These are phyloP conservation scores for Geum urbanum DNA, from an alignment of 306 rosid genomes.

Conservation along the genomic window DNA sequence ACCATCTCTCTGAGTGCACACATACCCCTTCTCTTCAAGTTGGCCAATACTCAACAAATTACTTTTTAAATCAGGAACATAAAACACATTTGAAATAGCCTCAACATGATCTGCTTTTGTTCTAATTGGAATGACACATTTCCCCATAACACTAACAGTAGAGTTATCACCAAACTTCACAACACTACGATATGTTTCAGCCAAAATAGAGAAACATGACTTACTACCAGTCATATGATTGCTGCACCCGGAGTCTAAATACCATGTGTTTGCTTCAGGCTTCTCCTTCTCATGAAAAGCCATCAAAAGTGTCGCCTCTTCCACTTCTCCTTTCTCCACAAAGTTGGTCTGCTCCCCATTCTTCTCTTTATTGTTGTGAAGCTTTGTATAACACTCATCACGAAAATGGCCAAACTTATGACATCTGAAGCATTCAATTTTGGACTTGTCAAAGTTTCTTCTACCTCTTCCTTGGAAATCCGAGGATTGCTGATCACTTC, in stretches of 20 bases:
- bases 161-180: not conserved
- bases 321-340: not conserved
- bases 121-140: not conserved
- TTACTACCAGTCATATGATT: not conserved
- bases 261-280: not conserved
- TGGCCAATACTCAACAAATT: no score
- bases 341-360: not conserved
- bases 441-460: not conserved
- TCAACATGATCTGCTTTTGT: not conserved
- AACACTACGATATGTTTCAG: not conserved
- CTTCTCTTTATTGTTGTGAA: not conserved
- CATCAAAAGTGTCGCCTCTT: constrained; percentile 2
- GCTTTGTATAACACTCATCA: no score
- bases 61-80: no score
- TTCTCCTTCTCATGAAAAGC: not conserved
- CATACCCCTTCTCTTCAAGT: no score
- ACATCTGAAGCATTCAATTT: not conserved
- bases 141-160: constrained; percentile 2
- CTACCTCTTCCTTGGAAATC: not conserved
- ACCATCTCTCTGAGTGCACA: no score
- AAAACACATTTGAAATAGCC: not conserved
- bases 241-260: not conserved
- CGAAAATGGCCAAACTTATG: no score
- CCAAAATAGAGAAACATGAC: not conserved
- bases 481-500: not conserved